Conservation (phyloP, 306 rosid genomes). For the Lathyrus oleraceus region DNA sequence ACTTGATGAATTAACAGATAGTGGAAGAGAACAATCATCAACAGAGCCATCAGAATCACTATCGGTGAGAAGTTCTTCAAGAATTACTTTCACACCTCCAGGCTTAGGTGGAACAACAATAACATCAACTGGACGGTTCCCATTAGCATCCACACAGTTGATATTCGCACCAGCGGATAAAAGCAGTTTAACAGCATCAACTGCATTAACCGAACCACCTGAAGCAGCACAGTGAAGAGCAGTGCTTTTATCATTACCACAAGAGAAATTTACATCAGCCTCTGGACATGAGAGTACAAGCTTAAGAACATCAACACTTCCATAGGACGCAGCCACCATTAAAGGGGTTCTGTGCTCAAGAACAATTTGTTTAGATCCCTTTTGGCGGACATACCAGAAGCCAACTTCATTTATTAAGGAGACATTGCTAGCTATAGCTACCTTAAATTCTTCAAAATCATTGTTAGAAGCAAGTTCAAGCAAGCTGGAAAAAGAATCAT, state of each 20-base stretch:
- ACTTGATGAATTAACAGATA: constrained; percentile 44
- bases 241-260: constrained; percentile 67
- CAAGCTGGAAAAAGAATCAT: constrained; percentile 62
- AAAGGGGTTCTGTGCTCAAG: constrained; percentile 74
- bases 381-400: constrained; percentile 72
- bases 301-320: constrained; percentile 71
- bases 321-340: constrained; percentile 88
- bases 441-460: constrained; percentile 68
- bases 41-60: constrained; percentile 46
- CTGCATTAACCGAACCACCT: constrained; percentile 65
- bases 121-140: constrained; percentile 71
- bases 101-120: constrained; percentile 69
- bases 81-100: constrained; percentile 40
- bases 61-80: constrained; percentile 61
- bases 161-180: constrained; percentile 70
- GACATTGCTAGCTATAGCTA: constrained; percentile 47
- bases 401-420: constrained; percentile 59
- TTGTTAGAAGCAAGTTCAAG: constrained; percentile 84
- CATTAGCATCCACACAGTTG: constrained; percentile 54
- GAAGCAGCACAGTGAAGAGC: constrained; percentile 96
- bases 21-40: constrained; percentile 42
- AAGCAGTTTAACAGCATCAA: constrained; percentile 65
- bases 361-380: constrained; percentile 73
- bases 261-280: constrained; percentile 63
- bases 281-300: constrained; percentile 54